Evolutionary conservation across 345 rosid genomes (phyloP), one percentile per base, ranked within the genome.

Genomic region (Euphorbia tirucalli): DNA sequence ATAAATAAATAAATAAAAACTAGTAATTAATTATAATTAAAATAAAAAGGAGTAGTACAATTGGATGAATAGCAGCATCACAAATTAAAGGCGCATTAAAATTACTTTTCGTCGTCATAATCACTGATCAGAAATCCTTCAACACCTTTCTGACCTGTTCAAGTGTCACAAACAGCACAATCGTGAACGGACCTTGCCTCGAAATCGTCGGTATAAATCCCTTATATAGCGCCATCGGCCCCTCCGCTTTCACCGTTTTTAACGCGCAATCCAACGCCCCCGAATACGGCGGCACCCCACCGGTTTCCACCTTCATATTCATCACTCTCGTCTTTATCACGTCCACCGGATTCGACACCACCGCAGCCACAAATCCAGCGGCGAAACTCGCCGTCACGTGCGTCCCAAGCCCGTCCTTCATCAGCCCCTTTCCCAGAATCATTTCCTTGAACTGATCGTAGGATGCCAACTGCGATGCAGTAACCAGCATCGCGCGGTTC

Each of bases 311-410:
- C 77, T 83, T 93, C 98, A 89, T 89, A 74, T 85, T 92, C 96
- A 92, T 92, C 52, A 92, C 96, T 75, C 96, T 54, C 0, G 97
- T 93, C 80, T 90, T 93, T 2, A 93, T 89, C 84, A 93, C 96
- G 73, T 90, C 98, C 66, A 93, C 95, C 0, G 98, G 98, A 59
- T 90, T 90, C 6, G 93, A 84, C 32, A 79, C 90, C 55, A 87
- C 88, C 24, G 93, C 80, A 10, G 98, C 98, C 52, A 93, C 96
- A 54, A 93, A 89, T 75, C 98, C 98, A 0, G 98, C 96, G 8
- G 89, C 85, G 32, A 87, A 87, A 74, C 98, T 93, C 35, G 98
- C 93, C 18, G 85, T 68, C 67, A 87, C 90, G 77, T 93, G 94
- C 24, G 96, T 93, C 65, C 84, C 87, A 0, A 93, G 79, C 31